phyloP scores from a whole-genome alignment of 2,329 filamentous ascomycete species.

The Claviceps cyperi region DNA sequence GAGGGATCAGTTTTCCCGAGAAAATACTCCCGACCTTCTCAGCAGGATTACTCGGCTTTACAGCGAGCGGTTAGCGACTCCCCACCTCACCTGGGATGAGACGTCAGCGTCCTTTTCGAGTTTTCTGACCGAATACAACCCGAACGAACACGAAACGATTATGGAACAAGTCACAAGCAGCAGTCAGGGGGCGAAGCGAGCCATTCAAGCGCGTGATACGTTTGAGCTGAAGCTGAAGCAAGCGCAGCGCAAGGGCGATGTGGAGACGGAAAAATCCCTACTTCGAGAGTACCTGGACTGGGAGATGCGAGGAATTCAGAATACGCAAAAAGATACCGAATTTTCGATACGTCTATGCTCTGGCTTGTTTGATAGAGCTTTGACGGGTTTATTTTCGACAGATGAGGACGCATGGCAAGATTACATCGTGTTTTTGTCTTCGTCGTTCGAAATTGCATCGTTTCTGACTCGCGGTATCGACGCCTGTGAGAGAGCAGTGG shows the following conservation, averaged over 20 bases:
- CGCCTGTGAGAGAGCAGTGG: slow-evolving; percentile 65
- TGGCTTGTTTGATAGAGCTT: slow-evolving; percentile 65
- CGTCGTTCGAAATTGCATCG: slow-evolving; percentile 22
- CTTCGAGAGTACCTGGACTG: slow-evolving; percentile 67
- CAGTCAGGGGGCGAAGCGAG: slow-evolving; percentile 50
- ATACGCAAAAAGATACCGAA: slow-evolving; percentile 30
- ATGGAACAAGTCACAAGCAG: slow-evolving; percentile 55
- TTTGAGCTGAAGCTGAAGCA: slow-evolving; percentile 52
- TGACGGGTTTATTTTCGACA: slow-evolving; percentile 53
- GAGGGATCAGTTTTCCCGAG: slow-evolving; percentile 48
- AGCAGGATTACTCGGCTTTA: slow-evolving; percentile 55
- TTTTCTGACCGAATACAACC: slow-evolving; percentile 59
- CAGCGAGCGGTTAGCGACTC: slow-evolving; percentile 53
- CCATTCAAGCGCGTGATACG: slow-evolving; percentile 44
- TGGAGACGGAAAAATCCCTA: slow-evolving; percentile 34
- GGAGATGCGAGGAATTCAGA: slow-evolving; percentile 53
- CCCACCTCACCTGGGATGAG: slow-evolving; percentile 60
- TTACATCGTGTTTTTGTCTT: slow-evolving; percentile 60
- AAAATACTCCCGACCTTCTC: slow-evolving; percentile 40
- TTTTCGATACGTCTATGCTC: slow-evolving; percentile 37
- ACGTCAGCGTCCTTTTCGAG: slow-evolving; percentile 63
- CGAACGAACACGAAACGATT: slow-evolving; percentile 53
- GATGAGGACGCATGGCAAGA: slow-evolving; percentile 73
- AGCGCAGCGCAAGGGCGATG: slow-evolving; percentile 41
- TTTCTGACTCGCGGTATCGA: slow-evolving; percentile 40